Conservation (phyloP, 495 filamentous ascomycete genomes). For the Xylaria castorea region DNA sequence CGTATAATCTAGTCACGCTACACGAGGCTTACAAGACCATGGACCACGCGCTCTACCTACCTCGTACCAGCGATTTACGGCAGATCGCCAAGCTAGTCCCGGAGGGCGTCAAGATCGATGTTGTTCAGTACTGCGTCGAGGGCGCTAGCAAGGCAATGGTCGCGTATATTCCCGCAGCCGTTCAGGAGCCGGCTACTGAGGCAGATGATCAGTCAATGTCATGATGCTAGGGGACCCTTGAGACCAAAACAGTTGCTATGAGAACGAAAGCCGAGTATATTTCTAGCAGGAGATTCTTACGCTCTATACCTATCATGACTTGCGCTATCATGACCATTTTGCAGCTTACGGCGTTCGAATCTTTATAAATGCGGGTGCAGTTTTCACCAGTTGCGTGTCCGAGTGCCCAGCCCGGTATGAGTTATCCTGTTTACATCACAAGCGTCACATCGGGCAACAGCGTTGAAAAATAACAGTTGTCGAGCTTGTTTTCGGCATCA, state of each 20-base stretch:
- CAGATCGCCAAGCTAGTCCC: conserved; percentile 74
- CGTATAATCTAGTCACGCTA: conserved; percentile 73
- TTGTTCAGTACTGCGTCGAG: conserved; percentile 90
- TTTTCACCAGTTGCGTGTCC: background rate
- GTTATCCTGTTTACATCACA: background rate
- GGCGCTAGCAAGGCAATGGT: conserved; percentile 83
- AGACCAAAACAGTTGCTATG: background rate
- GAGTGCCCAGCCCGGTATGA: background rate
- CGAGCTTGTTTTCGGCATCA: background rate
- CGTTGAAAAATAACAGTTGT: background rate
- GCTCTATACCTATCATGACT: background rate
- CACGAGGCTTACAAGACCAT: conserved; percentile 63
- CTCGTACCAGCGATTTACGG: conserved; percentile 82
- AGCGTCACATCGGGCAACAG: background rate
- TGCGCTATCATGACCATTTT: background rate
- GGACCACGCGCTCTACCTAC: conserved; percentile 77
- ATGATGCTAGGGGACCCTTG: background rate
- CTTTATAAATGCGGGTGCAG: background rate
- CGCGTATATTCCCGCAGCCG: conserved; percentile 54
- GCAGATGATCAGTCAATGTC: conserved; percentile 15
- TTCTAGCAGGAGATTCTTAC: background rate
- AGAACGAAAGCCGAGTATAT: background rate
- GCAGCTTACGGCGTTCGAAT: background rate
- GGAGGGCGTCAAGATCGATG: conserved; percentile 58
- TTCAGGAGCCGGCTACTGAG: background rate